These are phyloP conservation scores for Plasmodium malariae DNA, from an alignment of 169 alveolate species.

Conservation along the genomic window DNA sequence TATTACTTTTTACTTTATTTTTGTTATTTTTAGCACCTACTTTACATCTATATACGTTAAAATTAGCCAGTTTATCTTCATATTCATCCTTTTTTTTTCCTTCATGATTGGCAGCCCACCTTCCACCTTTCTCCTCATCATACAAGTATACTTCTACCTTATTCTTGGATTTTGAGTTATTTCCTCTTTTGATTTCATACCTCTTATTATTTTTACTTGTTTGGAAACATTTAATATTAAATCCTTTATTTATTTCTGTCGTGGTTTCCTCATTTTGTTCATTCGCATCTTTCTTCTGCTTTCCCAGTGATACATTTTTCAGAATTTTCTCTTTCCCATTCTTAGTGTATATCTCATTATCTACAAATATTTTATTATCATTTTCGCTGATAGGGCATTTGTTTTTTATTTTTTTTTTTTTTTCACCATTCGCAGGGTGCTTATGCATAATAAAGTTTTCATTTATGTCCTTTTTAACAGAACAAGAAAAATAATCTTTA, in stretches of 20 bases:
- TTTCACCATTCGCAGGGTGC: background rate
- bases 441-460: too few relatives aligned
- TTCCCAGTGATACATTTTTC: background rate
- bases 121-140: background rate
- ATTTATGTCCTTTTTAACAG: too few relatives aligned
- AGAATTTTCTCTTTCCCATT: constrained; percentile 6
- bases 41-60: too few relatives aligned
- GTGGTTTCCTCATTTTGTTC: background rate
- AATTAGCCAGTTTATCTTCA: background rate
- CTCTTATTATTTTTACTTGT: background rate
- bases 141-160: background rate
- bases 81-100: background rate
- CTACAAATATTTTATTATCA: background rate
- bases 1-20: too few relatives aligned
- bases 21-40: too few relatives aligned
- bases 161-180: background rate
- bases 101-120: background rate
- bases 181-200: background rate
- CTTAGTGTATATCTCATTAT: background rate
- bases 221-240: too few relatives aligned
- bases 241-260: background rate
- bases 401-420: background rate
- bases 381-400: background rate
- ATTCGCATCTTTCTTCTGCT: background rate
- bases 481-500: too few relatives aligned